phyloP scores from a whole-genome alignment of 2,329 filamentous ascomycete species.

The Penicillium sp. region DNA sequence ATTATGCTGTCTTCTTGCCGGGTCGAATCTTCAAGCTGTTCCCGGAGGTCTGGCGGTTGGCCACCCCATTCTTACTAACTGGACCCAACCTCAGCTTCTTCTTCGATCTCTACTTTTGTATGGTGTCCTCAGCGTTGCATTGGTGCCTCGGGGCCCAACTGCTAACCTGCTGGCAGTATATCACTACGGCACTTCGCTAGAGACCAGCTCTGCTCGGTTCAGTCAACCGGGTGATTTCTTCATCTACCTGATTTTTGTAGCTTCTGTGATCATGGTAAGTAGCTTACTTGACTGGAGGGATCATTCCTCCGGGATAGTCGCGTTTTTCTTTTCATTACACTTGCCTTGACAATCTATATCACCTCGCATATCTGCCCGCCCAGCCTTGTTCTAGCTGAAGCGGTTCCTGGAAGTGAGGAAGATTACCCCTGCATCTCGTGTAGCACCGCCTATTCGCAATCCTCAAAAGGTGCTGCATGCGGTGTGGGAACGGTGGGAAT shows the following conservation, averaged over 20 bases:
- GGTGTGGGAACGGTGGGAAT: constrained; percentile 71
- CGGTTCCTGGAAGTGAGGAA: constrained; percentile 82
- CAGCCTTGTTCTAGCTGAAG: constrained; percentile 64
- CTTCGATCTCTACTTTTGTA: constrained; percentile 68
- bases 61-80: constrained; percentile 56
- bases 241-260: constrained; percentile 71
- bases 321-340: constrained; percentile 9
- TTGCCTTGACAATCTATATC: constrained; percentile 22
- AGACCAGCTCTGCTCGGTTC: constrained; percentile 66
- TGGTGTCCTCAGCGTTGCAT: constrained; percentile 25
- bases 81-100: constrained; percentile 53
- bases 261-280: constrained; percentile 71
- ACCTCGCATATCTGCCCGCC: constrained; percentile 75
- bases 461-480: constrained; percentile 53
- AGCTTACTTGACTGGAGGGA: constrained; percentile 20
- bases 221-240: constrained; percentile 69
- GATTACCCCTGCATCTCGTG: constrained; percentile 63
- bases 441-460: constrained; percentile 56
- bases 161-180: constrained; percentile 53
- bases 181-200: constrained; percentile 68
- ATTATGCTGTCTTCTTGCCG: constrained; percentile 51
- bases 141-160: constrained; percentile 15
- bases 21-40: constrained; percentile 51
- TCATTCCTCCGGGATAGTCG: constrained; percentile 12
- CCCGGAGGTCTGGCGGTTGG: constrained; percentile 56